Percentiles rank a stretch among this genome's conserved stretches.
Conservation (phyloP, 2,329 filamentous ascomycete genomes). For the Dothistroma septosporum region DNA sequence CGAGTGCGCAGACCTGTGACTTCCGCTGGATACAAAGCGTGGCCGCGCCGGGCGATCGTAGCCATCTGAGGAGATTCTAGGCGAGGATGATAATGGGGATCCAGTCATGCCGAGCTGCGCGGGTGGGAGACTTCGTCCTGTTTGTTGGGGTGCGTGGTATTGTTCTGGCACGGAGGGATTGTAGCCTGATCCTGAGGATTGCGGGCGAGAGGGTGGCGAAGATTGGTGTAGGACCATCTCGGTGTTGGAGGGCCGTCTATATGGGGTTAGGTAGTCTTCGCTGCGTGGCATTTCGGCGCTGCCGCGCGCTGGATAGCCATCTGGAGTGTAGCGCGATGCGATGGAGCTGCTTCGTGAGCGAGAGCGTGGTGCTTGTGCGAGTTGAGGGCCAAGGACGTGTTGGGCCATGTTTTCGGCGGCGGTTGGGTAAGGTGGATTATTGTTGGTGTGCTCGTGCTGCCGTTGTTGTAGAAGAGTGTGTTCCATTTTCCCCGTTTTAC, state of each 20-base stretch:
- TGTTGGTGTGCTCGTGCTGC: background rate
- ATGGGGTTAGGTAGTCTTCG: conserved; percentile 4
- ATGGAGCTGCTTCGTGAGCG: conserved; percentile 4
- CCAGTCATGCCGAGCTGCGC: background rate
- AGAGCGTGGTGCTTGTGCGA: background rate
- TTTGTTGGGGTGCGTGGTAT: conserved; percentile 5
- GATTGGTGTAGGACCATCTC: conserved; percentile 1
- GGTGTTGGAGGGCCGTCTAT: background rate
- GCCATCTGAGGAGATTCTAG: background rate
- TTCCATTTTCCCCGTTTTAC: background rate
- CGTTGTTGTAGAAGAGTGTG: background rate
- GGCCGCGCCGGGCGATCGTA: background rate
- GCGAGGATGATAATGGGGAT: background rate
- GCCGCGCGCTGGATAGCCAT: conserved; percentile 2
- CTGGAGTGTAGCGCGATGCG: conserved; percentile 9
- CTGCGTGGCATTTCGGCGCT: conserved; percentile 3
- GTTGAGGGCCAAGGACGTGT: background rate
- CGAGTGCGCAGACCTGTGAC: background rate
- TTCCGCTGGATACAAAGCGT: background rate
- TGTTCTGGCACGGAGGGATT: conserved; percentile 10
- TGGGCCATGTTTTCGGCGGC: background rate
- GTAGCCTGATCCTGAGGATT: background rate
- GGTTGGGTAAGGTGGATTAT: background rate
- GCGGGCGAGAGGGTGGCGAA: background rate
- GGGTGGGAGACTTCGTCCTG: background rate